Base-by-base conservation (phyloP, 768 basidiomycete species). In the Wakefieldia striispora region DNA sequence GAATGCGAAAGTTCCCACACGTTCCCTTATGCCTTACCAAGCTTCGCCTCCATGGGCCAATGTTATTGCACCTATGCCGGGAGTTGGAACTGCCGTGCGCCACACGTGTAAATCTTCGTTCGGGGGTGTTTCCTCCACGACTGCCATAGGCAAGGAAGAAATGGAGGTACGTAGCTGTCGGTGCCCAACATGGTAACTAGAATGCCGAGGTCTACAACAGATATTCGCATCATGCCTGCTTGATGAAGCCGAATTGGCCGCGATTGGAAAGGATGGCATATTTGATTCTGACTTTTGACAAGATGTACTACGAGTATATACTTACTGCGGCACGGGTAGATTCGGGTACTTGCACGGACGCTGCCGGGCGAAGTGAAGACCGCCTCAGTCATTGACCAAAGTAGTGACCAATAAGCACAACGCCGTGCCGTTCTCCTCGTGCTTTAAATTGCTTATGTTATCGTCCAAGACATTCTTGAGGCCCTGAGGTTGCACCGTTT, bases 171-270 rank as follows among this genome's bases (percentile, higher is more conserved):
- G 51, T 53, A 21, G 19, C 29, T 24, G 34, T 44, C 39, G 10
- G 33, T 13, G 39, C 33, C 27, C 41, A 26, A 6, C 20, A 11
- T 16, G 17, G 12, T 31, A 10, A 34, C 33, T 20, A 17, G 45
- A 24, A 7, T 33, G 17, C 26, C 47, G 43, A 57, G 37, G 41
- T 10, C 14, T 14, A 7, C 65, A 58, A 53, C 60, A 63, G 54
- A 50, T 46, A 9, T 74, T 70, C 47, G 70, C 66, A 6, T 69
- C 70, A 17, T 75, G 74, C 47, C 48, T 76, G 2, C 55, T 76
- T 8, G 63, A 61, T 38, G 64, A 70, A 14, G 59, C 65, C 21
- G 73, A 75, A 43, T 54, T 73, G 3, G 62, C 50, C 2, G 1
- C 65, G 17, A 45, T 76, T 26, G 68, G 61, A 47, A 60, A 61